Evolutionary conservation across 2,329 filamentous ascomycete genomes (phyloP), one percentile per base, ranked within the genome.

Genomic region (Emydomyces testavorans): DNA sequence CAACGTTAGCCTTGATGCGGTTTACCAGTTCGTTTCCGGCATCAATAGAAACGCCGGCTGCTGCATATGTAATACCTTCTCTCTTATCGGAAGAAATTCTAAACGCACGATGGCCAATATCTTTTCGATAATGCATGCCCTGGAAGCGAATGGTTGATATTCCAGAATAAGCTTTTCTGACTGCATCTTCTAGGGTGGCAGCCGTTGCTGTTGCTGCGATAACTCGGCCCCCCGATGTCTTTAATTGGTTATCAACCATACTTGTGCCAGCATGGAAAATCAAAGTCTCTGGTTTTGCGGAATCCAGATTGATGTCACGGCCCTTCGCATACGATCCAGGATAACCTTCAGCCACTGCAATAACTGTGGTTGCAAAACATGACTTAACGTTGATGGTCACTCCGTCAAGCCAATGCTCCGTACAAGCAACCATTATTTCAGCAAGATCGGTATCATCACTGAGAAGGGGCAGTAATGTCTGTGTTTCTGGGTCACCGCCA

Each of bases 251-350:
- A 16, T 71, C 70, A 7, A 76, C 61, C 13, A 86, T 63, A 32
- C 75, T 75, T 2, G 92, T 98, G 23, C 92, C 92, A 4, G 92
- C 92, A 62, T 98, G 92, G 78, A 98, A 98, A 53, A 95, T 78
- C 53, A 83, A 80, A 53, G 77, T 82, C 52, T 73, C 70, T 68
- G 72, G 54, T 1, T 49, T 43, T 69, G 68, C 18, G 62, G 83
- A 70, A 43, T 72, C 69, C 36, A 83, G 58, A 23, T 62, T 73
- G 61, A 83, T 82, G 8, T 70, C 63, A 36, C 73, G 84, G 47
- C 86, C 88, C 70, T 94, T 94, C 45, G 78, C 75, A 64, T 96
- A 96, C 1, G 78, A 73, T 48, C 82, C 85, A 4, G 92, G 92
- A 63, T 98, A 98, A 2, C 92, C 92, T 18, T 83, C 86, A 6